Conservation (phyloP, 192 early-diverging fungal genomes). For the Backusella westeae region DNA sequence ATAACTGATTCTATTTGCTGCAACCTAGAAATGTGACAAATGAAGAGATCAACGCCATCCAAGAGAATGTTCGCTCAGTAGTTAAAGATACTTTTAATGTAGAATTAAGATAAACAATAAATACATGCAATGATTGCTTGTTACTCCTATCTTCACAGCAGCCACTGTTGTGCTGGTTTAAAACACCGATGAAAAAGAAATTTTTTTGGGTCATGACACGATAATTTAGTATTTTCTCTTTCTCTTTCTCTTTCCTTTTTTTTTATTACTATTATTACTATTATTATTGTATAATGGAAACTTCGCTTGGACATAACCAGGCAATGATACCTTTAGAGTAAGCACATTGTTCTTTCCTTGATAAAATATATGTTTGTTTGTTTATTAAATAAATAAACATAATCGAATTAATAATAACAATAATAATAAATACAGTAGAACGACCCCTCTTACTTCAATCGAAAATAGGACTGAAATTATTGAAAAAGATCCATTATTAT, state of each 20-base stretch:
- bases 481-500: not conserved
- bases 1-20: not conserved
- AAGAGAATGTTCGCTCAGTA: conserved; percentile 69
- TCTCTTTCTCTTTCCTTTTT: not conserved
- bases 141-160: not conserved
- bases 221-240: not conserved
- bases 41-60: conserved; percentile 92
- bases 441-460: conserved; percentile 7
- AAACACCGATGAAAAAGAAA: not conserved
- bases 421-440: not conserved
- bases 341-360: not conserved
- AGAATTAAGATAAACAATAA: conserved; percentile 63
- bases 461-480: conserved; percentile 3
- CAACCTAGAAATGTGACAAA: conserved; percentile 79
- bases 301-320: not conserved
- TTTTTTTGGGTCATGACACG: not conserved
- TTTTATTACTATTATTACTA: not conserved
- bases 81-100: conserved; percentile 68
- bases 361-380: not conserved
- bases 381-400: not conserved
- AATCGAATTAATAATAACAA: not conserved
- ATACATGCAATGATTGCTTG: not conserved
- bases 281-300: not conserved
- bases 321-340: not conserved
- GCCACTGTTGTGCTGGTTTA: not conserved